Percentiles rank a stretch among this genome's conserved stretches.
Evolutionary conservation across 177 flowering plant species (phyloP).

Genomic region (Vitis hybrid): DNA sequence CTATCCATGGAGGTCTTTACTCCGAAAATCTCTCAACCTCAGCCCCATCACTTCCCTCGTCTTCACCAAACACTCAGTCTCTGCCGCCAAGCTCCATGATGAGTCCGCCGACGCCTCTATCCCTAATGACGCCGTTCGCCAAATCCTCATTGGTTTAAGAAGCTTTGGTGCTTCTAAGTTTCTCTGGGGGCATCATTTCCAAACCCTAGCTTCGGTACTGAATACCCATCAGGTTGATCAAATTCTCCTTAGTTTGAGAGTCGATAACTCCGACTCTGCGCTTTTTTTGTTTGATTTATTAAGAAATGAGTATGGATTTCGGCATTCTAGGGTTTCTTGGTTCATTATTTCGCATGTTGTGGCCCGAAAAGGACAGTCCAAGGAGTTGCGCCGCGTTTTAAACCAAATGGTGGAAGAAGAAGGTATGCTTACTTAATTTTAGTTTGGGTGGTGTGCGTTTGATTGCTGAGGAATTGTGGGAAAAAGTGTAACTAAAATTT

Average conservation of each 20-base stretch:
- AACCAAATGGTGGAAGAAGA: slow-evolving; percentile 37
- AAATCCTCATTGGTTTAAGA: slow-evolving; percentile 12
- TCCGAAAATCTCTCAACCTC: not conserved
- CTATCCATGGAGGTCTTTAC: not conserved
- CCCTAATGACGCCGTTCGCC: not conserved
- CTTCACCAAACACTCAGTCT: slow-evolving; percentile 12
- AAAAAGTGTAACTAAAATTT: not conserved
- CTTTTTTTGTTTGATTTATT: slow-evolving; percentile 34
- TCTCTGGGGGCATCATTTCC: slow-evolving; percentile 14
- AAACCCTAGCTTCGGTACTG: slow-evolving; percentile 19
- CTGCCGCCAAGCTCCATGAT: slow-evolving; percentile 10
- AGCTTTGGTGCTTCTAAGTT: slow-evolving; percentile 14
- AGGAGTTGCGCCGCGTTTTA: slow-evolving; percentile 36
- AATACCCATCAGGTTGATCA: slow-evolving; percentile 26
- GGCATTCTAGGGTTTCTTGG: slow-evolving; percentile 37
- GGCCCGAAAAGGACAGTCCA: slow-evolving; percentile 38
- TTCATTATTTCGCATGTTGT: slow-evolving; percentile 49
- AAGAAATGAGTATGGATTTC: slow-evolving; percentile 38
- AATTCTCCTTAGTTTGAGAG: slow-evolving; percentile 25
- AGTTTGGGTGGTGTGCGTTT: not conserved
- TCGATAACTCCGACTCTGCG: slow-evolving; percentile 31
- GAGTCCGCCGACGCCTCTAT: slow-evolving; percentile 3
- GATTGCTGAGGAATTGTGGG: not conserved
- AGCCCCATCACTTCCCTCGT: slow-evolving; percentile 1
- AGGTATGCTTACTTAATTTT: slow-evolving; percentile 33